Base-by-base conservation (phyloP, 805 yeast genomes). In the Candida boidinii region DNA sequence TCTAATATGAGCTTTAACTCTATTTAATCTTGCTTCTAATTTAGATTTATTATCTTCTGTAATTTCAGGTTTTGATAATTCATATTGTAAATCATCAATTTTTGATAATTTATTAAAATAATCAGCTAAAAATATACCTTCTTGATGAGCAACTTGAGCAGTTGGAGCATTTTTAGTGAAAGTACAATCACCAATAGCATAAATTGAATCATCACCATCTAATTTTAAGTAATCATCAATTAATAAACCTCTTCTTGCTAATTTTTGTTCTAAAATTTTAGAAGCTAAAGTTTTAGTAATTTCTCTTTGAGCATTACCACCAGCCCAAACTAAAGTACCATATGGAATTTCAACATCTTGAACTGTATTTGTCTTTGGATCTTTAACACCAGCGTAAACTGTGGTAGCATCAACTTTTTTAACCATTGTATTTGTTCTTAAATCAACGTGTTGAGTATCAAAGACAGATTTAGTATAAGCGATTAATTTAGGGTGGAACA, bases 121-220 rank as follows among this genome's bases (percentile, higher is more conserved):
- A 25, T 66, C 64, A 34, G 88, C 88, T 46, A 87, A 70, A 60
- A 73, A 88, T 38, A 69, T 68, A 51, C 95, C 96, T 61, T 87
- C 87, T 67, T 87, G 96, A 64, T 85, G 79, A 24, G 96, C 96
- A 34, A 86, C 96, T 69, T 87, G 96, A 20, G 96, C 96, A 39
- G 96, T 87, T 43, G 96, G 96, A 34, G 95, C 88, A 47, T 73
- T 76, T 57, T 85, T 85, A 46, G 90, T 82, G 60, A 79, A 76
- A 23, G 96, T 83, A 64, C 96, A 86, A 66, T 87, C 96, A 52
- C 96, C 96, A 38, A 87, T 64, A 35, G 94, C 95, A 61, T 70
- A 88, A 48, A 88, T 76, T 23, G 63, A 57, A 51, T 79, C 79
- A 26, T 83, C 68, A 49, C 96, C 96, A 51, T 82, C 76, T 22